phyloP scores from a whole-genome alignment of 2,329 filamentous ascomycete genomes.

The Fusarium papillatum region DNA sequence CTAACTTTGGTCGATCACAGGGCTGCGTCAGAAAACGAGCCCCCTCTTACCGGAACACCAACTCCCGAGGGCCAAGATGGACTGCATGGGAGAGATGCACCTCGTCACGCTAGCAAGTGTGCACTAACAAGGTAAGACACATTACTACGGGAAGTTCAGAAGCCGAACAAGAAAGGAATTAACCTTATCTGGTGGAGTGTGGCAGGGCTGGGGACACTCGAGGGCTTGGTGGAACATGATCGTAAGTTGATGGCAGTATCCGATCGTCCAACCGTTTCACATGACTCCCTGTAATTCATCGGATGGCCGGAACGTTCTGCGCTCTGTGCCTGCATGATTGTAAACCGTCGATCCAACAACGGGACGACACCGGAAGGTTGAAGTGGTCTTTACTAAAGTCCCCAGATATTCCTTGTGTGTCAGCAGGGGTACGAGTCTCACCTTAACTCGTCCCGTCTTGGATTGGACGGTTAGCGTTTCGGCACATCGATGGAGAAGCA shows the following conservation, averaged over 20 bases:
- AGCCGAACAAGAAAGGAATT: slow-evolving; percentile 2
- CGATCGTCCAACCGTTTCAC: neutral
- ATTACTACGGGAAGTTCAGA: neutral
- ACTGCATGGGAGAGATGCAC: neutral
- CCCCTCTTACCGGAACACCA: slow-evolving; percentile 26
- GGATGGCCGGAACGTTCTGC: slow-evolving; percentile 2
- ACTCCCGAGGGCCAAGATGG: slow-evolving; percentile 2
- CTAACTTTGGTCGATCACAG: neutral
- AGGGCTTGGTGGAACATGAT: neutral
- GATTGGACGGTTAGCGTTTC: neutral
- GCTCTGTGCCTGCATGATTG: neutral
- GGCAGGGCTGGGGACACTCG: neutral
- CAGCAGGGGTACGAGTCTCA: neutral
- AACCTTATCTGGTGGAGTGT: slow-evolving; percentile 1
- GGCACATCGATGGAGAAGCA: neutral
- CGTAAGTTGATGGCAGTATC: neutral
- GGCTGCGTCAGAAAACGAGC: slow-evolving; percentile 12
- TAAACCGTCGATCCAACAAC: slow-evolving; percentile 1
- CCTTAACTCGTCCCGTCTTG: neutral
- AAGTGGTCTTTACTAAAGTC: neutral
- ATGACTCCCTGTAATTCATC: neutral
- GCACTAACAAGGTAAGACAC: neutral
- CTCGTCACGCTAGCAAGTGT: neutral
- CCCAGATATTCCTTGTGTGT: slow-evolving; percentile 2
- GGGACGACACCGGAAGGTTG: neutral